Base-by-base conservation (phyloP, 345 rosid genomes). In the Microthlaspi erraticum region DNA sequence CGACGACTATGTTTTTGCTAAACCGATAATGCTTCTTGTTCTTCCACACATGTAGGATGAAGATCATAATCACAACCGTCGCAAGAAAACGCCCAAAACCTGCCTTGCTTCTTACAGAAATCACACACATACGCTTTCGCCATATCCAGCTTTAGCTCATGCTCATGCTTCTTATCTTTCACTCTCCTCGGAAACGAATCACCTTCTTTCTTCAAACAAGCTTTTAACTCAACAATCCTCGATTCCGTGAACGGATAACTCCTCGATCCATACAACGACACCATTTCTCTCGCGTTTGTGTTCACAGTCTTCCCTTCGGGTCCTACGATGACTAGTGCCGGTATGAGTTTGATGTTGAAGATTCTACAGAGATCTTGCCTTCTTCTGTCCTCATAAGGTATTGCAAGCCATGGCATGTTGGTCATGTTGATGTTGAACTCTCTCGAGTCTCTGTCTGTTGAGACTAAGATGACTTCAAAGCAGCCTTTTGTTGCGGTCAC, bases 81-180 rank as follows among this genome's bases (percentile, higher is more conserved):
- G 29, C 94, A 90, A 10, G 92, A 85, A 69, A 88, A 85, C 13
- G 97, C 82, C 97, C 97, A 90, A 70, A 86, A 90, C 83, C 81
- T 78, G 23, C 94, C 94, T 72, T 74, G 82, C 53, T 66, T 72
- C 66, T 78, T 85, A 77, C 92, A 88, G 33, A 43, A 79, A 60
- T 90, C 89, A 13, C 94, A 88, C 4, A 85, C 85, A 44, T 86
- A 88, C 2, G 89, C 90, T 71, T 81, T 88, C 33, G 92, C 94
- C 94, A 84, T 87, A 67, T 88, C 95, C 70, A 88, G 56, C 64
- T 88, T 81, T 42, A 91, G 86, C 37, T 70, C 79, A 72, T 88
- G 95, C 8, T 78, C 85, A 68, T 87, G 97, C 66, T 82, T 85
- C 41, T 10, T 68, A 56, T 88, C 91, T 62, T 81, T 83, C 70